Evolutionary conservation across 306 rosid genomes (phyloP).

Genomic region (Prosopis cineraria): DNA sequence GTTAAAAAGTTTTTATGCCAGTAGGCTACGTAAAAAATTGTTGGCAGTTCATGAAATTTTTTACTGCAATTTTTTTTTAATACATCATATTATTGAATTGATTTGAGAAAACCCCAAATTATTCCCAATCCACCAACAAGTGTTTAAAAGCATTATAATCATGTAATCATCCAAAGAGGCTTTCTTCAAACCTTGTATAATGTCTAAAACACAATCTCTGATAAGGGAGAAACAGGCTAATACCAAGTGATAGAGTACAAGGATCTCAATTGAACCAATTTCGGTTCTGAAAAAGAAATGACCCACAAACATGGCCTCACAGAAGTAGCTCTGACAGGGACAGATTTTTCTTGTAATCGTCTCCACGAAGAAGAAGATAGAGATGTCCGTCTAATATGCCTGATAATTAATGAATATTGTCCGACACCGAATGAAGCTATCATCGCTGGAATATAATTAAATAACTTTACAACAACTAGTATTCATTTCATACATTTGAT

Average conservation of each 20-base stretch:
- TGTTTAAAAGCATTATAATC: no score
- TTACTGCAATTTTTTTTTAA: no score
- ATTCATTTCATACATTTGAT: conserved; percentile 28
- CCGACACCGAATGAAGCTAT: conserved; percentile 43
- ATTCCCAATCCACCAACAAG: no score
- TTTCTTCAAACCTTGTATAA: conserved; percentile 23
- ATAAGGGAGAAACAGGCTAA: conserved; percentile 30
- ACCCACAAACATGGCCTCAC: conserved; percentile 46
- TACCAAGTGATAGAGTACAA: no score
- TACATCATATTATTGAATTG: no score
- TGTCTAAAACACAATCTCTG: conserved; percentile 25
- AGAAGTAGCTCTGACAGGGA: conserved; percentile 32
- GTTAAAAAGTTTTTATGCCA: no score
- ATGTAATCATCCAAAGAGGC: neutral
- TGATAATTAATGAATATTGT: conserved; percentile 29
- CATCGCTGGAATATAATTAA: conserved; percentile 33
- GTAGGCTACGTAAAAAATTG: no score
- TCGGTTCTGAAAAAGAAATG: conserved; percentile 38
- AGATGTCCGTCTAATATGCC: conserved; percentile 18
- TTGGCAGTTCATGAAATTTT: no score
- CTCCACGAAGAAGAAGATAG: conserved; percentile 35
- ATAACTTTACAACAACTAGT: conserved; percentile 33
- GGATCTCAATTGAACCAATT: no score
- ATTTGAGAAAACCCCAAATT: no score
- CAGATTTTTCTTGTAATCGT: conserved; percentile 29